Evolutionary conservation across 192 early-diverging fungal genomes (phyloP), one percentile per base, ranked within the genome.

Genomic region (Coemansia sp.): DNA sequence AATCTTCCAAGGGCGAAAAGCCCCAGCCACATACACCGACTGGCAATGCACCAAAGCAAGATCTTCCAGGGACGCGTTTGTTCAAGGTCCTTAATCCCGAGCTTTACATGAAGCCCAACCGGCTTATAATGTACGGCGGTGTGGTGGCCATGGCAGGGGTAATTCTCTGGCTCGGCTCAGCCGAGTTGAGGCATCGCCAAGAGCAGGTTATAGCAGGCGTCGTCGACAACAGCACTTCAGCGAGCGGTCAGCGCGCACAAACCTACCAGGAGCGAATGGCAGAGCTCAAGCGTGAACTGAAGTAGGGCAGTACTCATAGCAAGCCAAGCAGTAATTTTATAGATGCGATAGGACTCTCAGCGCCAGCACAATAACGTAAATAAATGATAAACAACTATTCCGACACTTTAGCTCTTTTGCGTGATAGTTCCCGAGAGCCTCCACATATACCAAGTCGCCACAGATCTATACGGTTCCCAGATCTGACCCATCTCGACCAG

Each of bases 381-480:
- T 61, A 49, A 52, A 67, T 38, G 56, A 45, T 27, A 59, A 63
- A 50, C 16, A 7, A 16, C 32, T 24, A 69, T 68, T 44, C 37
- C 35, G 59, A 55, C 15, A 4, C 12, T 0, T 67, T 59, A 69
- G 38, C 47, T 73, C 40, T 72, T 74, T 55, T 80, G 78, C 0
- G 84, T 87, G 9, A 83, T 73, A 7, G 75, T 76, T 12, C 64
- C 74, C 3, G 60, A 34, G 13, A 76, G 60, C 35, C 67, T 71
- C 90, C 90, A 91, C 87, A 91, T 91, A 62, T 87, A 89, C 82
- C 86, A 89, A 3, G 82, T 76, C 0, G 82, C 90, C 1, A 90
- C 68, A 2, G 83, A 87, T 50, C 88, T 74, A 62, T 87, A 92
- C 0, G 90, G 90, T 61, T 77, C 80, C 90, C 90, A 92, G 12